A percentile compares a stretch with the other conserved stretches of the same genome.
These are phyloP conservation scores for Arxiozyma slooffiae DNA, from an alignment of 1,139 yeast genomes.

Conservation along the genomic window DNA sequence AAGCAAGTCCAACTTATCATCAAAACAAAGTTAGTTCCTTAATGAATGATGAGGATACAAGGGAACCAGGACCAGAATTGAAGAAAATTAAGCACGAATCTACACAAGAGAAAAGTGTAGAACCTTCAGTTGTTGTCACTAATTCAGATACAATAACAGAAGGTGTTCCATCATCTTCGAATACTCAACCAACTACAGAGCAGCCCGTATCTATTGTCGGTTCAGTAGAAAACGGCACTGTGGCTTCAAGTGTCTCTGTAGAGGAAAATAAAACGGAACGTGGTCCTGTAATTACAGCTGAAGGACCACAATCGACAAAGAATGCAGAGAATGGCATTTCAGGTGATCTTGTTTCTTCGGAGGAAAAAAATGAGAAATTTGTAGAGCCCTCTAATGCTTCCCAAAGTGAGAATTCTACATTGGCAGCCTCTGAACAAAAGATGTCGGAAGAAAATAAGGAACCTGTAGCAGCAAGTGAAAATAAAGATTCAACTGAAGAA, in stretches of 20 bases:
- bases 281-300: conserved; percentile 5
- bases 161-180: not conserved
- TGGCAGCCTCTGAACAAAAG: not conserved
- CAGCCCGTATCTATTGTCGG: conserved; percentile 7
- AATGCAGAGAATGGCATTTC: not conserved
- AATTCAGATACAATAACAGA: not conserved
- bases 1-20: not conserved
- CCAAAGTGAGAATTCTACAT: not conserved
- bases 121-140: not conserved
- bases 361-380: conserved; percentile 1
- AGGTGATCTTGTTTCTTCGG: not conserved
- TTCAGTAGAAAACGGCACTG: not conserved
- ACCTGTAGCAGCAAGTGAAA: not conserved
- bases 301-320: not conserved
- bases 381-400: not conserved
- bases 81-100: conserved; percentile 2
- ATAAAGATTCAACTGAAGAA: conserved; percentile 5
- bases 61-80: conserved; percentile 1
- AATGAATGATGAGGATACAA: not conserved
- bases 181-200: conserved; percentile 6
- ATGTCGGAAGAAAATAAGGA: not conserved
- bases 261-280: not conserved
- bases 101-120: not conserved
- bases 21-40: conserved; percentile 2
- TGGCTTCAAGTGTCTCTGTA: not conserved